Percentiles rank a stretch among this genome's conserved stretches.
phyloP scores from a whole-genome alignment of 2,329 filamentous ascomycete genomes.

The Alternaria sp. region DNA sequence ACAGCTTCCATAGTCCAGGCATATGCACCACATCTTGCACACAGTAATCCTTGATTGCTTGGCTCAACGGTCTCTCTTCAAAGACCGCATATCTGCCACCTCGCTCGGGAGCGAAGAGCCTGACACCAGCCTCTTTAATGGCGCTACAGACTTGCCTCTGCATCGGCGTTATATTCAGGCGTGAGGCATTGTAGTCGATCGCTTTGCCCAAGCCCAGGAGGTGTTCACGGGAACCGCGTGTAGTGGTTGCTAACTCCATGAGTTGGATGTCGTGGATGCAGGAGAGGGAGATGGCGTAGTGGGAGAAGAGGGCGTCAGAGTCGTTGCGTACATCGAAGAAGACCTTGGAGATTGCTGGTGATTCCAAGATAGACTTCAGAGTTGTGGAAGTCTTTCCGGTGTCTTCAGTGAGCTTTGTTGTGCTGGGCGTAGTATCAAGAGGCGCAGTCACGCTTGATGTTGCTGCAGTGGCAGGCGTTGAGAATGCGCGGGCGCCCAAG shows the following conservation, averaged over 20 bases:
- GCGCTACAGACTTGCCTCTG: neutral
- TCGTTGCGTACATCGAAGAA: constrained; percentile 41
- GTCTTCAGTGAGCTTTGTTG: neutral
- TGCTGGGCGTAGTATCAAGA: neutral
- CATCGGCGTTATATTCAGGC: neutral
- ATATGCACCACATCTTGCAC: neutral
- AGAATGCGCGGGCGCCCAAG: constrained; percentile 35
- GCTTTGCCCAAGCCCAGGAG: neutral
- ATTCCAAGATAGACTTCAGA: constrained; percentile 40
- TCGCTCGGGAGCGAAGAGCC: neutral
- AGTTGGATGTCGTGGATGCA: constrained; percentile 25
- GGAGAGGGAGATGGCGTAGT: constrained; percentile 20
- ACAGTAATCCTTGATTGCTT: neutral
- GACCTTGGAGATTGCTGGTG: constrained; percentile 30
- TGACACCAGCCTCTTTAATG: neutral
- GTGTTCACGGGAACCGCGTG: neutral
- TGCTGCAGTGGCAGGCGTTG: constrained; percentile 28
- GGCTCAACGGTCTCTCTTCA: neutral
- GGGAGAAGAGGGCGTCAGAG: constrained; percentile 32
- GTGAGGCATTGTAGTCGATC: neutral
- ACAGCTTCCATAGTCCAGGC: neutral
- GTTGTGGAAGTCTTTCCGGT: constrained; percentile 16
- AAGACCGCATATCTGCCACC: neutral
- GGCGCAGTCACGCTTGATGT: neutral
- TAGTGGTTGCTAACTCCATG: constrained; percentile 23